Conservation (phyloP, 192 early-diverging fungal genomes). For the Backusella australiensis region DNA sequence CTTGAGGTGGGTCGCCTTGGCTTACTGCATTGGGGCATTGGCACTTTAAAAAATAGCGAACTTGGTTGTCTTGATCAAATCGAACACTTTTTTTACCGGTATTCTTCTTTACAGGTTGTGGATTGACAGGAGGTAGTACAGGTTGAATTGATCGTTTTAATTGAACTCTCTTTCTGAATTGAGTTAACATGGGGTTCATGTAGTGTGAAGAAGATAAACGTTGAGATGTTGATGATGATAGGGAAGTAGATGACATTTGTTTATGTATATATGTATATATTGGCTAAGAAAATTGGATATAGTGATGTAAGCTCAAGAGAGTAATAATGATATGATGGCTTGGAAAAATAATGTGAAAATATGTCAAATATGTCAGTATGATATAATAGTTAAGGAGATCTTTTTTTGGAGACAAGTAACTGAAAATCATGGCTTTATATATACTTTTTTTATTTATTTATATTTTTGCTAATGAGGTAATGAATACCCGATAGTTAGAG, state of each 20-base stretch:
- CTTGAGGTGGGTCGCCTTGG: conserved; percentile 35
- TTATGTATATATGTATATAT: not conserved
- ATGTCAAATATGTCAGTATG: not conserved
- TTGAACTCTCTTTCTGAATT: conserved; percentile 5
- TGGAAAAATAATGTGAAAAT: not conserved
- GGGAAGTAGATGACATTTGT: not conserved
- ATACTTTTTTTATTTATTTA: not conserved
- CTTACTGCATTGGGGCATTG: conserved; percentile 57
- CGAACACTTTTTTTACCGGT: conserved; percentile 54
- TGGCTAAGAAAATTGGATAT: not conserved
- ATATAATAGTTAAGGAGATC: too few species aligned
- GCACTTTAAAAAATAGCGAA: conserved; percentile 68
- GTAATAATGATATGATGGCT: too few species aligned
- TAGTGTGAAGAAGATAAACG: not conserved
- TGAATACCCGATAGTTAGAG: not conserved
- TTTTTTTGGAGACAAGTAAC: not conserved
- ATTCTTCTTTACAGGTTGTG: not conserved
- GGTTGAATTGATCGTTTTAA: not conserved
- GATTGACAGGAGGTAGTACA: not conserved
- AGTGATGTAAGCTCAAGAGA: not conserved
- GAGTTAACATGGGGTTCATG: conserved; percentile 6
- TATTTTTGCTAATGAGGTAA: not conserved
- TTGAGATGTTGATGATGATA: not conserved
- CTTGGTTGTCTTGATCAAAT: conserved; percentile 68
- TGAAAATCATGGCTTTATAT: not conserved